These are phyloP conservation scores for Zopfia rhizophila DNA, from an alignment of 2,329 filamentous ascomycete species.

Conservation along the genomic window DNA sequence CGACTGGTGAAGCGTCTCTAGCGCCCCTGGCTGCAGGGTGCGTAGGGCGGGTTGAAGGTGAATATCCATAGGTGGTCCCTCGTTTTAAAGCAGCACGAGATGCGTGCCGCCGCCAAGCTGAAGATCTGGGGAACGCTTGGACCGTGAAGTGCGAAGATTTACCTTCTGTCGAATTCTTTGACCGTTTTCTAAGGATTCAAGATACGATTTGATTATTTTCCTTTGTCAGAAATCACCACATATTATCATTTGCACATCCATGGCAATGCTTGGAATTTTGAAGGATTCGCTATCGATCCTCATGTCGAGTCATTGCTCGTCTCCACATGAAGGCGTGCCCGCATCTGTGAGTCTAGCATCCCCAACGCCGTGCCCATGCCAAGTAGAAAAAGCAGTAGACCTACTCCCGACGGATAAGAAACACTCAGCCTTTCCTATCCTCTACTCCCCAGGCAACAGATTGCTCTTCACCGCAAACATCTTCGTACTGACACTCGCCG, in stretches of 20 bases:
- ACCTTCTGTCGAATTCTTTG: conserved; percentile 1
- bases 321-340: conserved; percentile 33
- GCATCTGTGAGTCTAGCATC: conserved; percentile 35
- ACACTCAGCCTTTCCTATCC: conserved; percentile 15
- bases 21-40: conserved; percentile 37
- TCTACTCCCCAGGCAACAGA: conserved; percentile 66
- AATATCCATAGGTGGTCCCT: conserved; percentile 27
- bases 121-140: conserved; percentile 4
- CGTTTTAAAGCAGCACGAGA: conserved; percentile 33
- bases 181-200: neutral
- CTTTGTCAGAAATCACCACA: conserved; percentile 21
- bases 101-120: conserved; percentile 6
- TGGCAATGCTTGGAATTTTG: neutral
- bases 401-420: conserved; percentile 27
- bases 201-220: conserved; percentile 13
- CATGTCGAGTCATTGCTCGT: conserved; percentile 25
- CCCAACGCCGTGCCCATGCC: conserved; percentile 53
- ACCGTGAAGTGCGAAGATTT: conserved; percentile 1
- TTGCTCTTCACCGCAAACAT: conserved; percentile 94
- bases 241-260: neutral
- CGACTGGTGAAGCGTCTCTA: conserved; percentile 43
- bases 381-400: conserved; percentile 45
- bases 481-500: conserved; percentile 89
- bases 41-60: conserved; percentile 37
- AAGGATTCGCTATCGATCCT: neutral